Percentiles rank a stretch among this genome's conserved stretches.
Conservation (phyloP, 164 flowering plant species). For the Akebia trifoliata region DNA sequence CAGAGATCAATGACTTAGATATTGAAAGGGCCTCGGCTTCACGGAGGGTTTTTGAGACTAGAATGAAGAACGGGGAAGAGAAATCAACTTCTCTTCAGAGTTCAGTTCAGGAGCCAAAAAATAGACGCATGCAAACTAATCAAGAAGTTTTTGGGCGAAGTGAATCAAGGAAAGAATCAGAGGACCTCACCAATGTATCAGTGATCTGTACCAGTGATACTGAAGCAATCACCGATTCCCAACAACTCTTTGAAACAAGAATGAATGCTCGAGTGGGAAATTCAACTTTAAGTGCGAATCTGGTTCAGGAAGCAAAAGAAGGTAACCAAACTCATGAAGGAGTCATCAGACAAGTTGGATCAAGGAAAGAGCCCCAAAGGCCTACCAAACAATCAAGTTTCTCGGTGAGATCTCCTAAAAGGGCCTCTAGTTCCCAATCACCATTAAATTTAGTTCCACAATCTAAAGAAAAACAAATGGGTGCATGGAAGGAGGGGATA, state of each 20-base stretch:
- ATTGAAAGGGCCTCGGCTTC: slow-evolving; percentile 23
- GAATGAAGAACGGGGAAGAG: slow-evolving; percentile 30
- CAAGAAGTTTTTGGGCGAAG: slow-evolving; percentile 10
- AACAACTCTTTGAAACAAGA: slow-evolving; percentile 24
- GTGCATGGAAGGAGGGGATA: slow-evolving; percentile 15
- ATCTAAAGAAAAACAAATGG: slow-evolving; percentile 17
- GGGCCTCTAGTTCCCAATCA: slow-evolving; percentile 28
- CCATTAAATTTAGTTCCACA: slow-evolving; percentile 21
- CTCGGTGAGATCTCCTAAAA: slow-evolving; percentile 16
- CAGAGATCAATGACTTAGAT: slow-evolving; percentile 25
- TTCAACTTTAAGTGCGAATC: slow-evolving; percentile 16
- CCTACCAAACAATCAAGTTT: slow-evolving; percentile 16
- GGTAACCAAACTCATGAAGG: slow-evolving; percentile 19
- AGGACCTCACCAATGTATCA: slow-evolving; percentile 23
- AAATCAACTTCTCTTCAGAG: slow-evolving; percentile 13
- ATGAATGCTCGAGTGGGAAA: slow-evolving; percentile 17
- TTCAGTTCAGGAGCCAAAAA: slow-evolving; percentile 24
- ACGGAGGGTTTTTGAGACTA: slow-evolving; percentile 26
- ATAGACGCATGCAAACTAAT: slow-evolving; percentile 21
- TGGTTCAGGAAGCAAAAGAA: slow-evolving; percentile 17
- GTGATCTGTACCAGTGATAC: slow-evolving; percentile 19
- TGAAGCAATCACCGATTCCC: slow-evolving; percentile 10
- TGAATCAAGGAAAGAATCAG: slow-evolving; percentile 19
- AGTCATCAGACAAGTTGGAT: slow-evolving; percentile 8
- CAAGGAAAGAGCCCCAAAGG: slow-evolving; percentile 21